These are phyloP conservation scores for Chamaecyparis obtusa DNA, from an alignment of 75 land plant species.

Conservation along the genomic window DNA sequence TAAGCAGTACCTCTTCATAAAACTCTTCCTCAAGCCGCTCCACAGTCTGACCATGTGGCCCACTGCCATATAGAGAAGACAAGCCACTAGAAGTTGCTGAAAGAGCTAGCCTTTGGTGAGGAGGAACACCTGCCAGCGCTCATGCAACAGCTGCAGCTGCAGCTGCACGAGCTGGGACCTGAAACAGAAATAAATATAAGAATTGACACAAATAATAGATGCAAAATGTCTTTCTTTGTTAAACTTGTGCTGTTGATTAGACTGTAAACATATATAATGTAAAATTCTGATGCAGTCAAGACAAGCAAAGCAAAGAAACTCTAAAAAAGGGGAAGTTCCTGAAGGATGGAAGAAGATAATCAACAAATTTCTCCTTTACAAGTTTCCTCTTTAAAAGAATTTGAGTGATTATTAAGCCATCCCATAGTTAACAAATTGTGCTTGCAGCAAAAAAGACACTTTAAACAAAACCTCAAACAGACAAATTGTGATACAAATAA, in stretches of 20 bases:
- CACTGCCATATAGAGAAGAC: slow-evolving; percentile 64
- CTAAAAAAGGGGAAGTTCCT: neutral
- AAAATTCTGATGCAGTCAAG: neutral
- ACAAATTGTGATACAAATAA: neutral
- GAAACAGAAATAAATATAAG: slow-evolving; percentile 4
- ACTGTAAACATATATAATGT: neutral
- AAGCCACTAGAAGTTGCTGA: slow-evolving; percentile 65
- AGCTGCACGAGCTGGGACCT: slow-evolving; percentile 94
- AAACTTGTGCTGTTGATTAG: neutral
- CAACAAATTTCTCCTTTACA: neutral
- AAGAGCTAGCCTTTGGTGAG: slow-evolving; percentile 73
- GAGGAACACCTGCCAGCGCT: slow-evolving; percentile 79
- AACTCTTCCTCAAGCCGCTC: no score
- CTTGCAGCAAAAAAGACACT: neutral
- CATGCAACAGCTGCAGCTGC: slow-evolving; percentile 97
- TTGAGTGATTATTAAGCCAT: neutral
- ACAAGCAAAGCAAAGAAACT: neutral
- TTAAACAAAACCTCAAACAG: neutral
- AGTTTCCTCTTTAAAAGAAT: neutral
- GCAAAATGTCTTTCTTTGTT: neutral
- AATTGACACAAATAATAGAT: neutral
- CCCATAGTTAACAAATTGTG: neutral
- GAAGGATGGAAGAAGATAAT: neutral
- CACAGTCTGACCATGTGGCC: no score
- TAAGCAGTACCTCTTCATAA: no score